These are phyloP conservation scores for Neofusicoccum sp. DNA, from an alignment of 2,329 filamentous ascomycete genomes.

Conservation along the genomic window DNA sequence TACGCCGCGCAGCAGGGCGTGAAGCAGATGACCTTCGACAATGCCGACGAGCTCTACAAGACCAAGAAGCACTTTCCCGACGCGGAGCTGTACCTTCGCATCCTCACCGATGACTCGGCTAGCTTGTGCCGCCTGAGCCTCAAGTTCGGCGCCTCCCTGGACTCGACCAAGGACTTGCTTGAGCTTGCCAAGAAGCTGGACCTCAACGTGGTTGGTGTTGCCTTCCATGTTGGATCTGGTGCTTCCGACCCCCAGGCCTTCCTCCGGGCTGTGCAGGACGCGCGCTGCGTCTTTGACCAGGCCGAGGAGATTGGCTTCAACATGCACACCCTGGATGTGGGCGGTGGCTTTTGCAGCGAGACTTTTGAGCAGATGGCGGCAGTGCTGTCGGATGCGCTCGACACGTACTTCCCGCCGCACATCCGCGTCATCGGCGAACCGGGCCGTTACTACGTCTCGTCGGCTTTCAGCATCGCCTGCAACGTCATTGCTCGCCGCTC, in stretches of 20 bases:
- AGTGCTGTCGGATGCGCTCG: slow-evolving; percentile 76
- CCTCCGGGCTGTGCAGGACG: slow-evolving; percentile 86
- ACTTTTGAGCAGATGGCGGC: slow-evolving; percentile 89
- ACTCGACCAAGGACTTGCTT: slow-evolving; percentile 76
- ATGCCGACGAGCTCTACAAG: slow-evolving; percentile 96
- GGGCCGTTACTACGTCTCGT: slow-evolving; percentile 92
- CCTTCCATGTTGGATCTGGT: slow-evolving; percentile 96
- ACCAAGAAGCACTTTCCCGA: slow-evolving; percentile 88
- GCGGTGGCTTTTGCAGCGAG: slow-evolving; percentile 88
- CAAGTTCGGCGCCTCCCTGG: slow-evolving; percentile 93
- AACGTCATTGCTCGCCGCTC: slow-evolving; percentile 95
- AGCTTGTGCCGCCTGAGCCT: slow-evolving; percentile 93
- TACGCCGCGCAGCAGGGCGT: slow-evolving; percentile 84
- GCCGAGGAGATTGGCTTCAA: slow-evolving; percentile 74
- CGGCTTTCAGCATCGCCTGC: slow-evolving; percentile 91
- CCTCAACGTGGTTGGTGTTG: slow-evolving; percentile 91
- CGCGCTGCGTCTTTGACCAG: slow-evolving; percentile 85
- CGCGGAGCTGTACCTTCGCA: slow-evolving; percentile 90
- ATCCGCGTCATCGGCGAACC: slow-evolving; percentile 93
- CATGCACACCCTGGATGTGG: slow-evolving; percentile 88
- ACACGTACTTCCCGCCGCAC: slow-evolving; percentile 82
- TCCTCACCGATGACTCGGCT: slow-evolving; percentile 93
- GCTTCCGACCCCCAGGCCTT: slow-evolving; percentile 93
- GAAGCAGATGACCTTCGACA: slow-evolving; percentile 99
- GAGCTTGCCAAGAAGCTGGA: slow-evolving; percentile 77